Base-by-base conservation (phyloP, 2,329 filamentous ascomycete genomes). In the Bisporella sp. region DNA sequence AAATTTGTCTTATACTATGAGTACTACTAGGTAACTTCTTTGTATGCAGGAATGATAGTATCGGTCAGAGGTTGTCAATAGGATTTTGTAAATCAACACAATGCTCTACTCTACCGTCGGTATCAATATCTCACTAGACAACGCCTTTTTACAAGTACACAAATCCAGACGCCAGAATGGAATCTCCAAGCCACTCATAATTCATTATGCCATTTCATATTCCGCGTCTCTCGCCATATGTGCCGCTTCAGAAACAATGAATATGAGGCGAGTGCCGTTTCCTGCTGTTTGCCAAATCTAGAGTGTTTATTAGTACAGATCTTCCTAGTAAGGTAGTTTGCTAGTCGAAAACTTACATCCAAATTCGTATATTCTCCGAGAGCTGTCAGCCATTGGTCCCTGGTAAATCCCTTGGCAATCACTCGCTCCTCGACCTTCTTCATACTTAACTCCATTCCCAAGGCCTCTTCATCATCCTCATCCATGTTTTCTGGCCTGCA, bases 401-500 rank as follows among this genome's bases (percentile, higher is more conserved):
- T 85, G 0, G 92, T 99, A 69, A 96, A 99, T 3, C 93, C 93
- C 78, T 96, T 96, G 48, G 91, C 93, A 62, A 97, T 77, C 31
- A 99, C 90, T 58, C 93, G 75, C 69, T 96, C 91, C 67, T 91
- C 82, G 53, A 99, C 89, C 69, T 89, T 87, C 59, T 87, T 81
- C 74, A 99, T 79, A 68, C 85, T 93, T 61, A 99, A 72, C 69
- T 96, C 91, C 21, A 87, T 74, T 59, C 79, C 59, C 66, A 65
- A 76, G 31, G 78, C 76, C 48, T 74, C 73, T 33, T 88, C 89
- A 44, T 89, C 83, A 41, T 87, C 84, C 59, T 92, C 90, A 50
- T 82, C 82, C 12, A 51, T 54, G 55, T 62, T 63, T 47, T 66
- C 64, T 5, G 62, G 62, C 51, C 59, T 58, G 35, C 64, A 67